Evolutionary conservation across 2,329 filamentous ascomycete genomes (phyloP), one percentile per base, ranked within the genome.

Genomic region (Pochonia chlamydosporia): DNA sequence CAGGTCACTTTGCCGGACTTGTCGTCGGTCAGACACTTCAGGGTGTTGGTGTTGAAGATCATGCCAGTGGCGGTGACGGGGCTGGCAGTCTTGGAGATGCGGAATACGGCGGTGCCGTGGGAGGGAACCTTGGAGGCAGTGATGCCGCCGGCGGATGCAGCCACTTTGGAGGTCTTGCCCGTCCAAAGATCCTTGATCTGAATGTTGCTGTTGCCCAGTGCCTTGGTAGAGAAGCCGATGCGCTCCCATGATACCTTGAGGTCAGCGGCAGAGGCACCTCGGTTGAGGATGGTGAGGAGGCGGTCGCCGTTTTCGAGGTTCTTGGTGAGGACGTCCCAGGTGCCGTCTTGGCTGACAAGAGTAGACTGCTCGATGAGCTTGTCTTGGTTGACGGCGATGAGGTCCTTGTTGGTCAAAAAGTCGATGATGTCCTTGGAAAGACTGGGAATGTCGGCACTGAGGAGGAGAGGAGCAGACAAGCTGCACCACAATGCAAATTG

Each of bases 11-110:
- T 53, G 7, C 56, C 54, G 2, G 55, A 49, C 30, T 31, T 42
- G 45, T 50, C 35, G 5, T 63, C 67, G 4, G 69, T 69, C 28
- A 76, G 58, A 49, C 70, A 73, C 25, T 65, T 63, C 9, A 67
- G 57, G 2, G 70, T 72, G 20, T 63, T 67, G 0, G 72, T 74
- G 53, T 76, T 75, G 58, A 76, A 74, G 42, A 76, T 68, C 54
- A 72, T 65, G 4, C 73, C 74, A 0, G 72, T 76, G 0, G 73
- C 71, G 8, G 62, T 63, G 14, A 56, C 31, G 16, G 41, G 59
- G 16, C 56, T 54, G 5, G 48, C 36, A 3, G 60, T 57, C n/a
- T 60, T 52, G 5, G 67, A 63, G 28, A 76, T 58, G 33, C 72
- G 64, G 50, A 67, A 69, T 11, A 75, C 68, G 7, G 57, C 64